These are phyloP conservation scores for Podila epicladia DNA, from an alignment of 192 early-diverging fungal species.

Conservation along the genomic window DNA sequence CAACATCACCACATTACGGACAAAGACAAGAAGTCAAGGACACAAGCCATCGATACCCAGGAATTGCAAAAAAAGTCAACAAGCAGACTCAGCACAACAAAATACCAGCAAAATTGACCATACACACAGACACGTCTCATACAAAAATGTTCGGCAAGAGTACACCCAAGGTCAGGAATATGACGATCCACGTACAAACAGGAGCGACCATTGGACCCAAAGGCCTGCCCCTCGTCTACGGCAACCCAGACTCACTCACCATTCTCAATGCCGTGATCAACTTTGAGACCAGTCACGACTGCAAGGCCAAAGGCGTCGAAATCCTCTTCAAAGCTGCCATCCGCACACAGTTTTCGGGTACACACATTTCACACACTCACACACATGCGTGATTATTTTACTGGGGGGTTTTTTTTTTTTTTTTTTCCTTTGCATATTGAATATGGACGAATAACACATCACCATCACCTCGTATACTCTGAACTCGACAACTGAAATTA, in stretches of 20 bases:
- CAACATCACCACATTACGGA: too few relatives aligned
- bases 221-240: conserved; percentile 18
- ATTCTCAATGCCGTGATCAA: conserved; percentile 12
- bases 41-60: not conserved
- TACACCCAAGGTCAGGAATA: conserved; percentile 16
- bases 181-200: conserved; percentile 22
- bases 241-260: conserved; percentile 6
- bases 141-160: not conserved
- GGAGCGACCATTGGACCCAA: conserved; percentile 21
- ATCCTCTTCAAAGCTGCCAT: conserved; percentile 18
- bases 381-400: not conserved
- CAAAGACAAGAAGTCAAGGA: too few relatives aligned
- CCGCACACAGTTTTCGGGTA: conserved; percentile 17
- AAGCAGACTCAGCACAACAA: not conserved
- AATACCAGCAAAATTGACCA: not conserved
- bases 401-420: not conserved
- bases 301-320: conserved; percentile 13
- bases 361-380: not conserved
- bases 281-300: conserved; percentile 24
- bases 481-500: too few relatives aligned
- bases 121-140: too few relatives aligned
- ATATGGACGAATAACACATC: not conserved
- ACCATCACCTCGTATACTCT: not conserved
- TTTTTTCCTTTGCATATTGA: too few relatives aligned
- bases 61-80: not conserved